Percentiles rank a stretch among this genome's conserved stretches.
Conservation (phyloP, 306 rosid genomes). For the Cucumis sativus region Cucumber_9930_V3 NC_026661.2:11589001-11589500, state of each 20-base stretch:
- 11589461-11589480: constrained; percentile 3
- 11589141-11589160: background rate
- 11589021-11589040: too few relatives aligned
- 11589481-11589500: constrained; percentile 6
- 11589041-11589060: background rate
- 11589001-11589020: too few relatives aligned
- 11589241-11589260: background rate
- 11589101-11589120: background rate
- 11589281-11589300: background rate
- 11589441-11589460: background rate
- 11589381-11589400: background rate
- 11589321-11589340: background rate
- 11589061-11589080: too few relatives aligned
- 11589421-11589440: background rate
- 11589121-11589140: background rate
- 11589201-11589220: background rate
- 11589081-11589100: background rate
- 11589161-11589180: too few relatives aligned
- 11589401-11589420: background rate
- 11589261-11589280: background rate
- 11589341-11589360: background rate
- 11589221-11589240: background rate
- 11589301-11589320: background rate
- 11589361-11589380: background rate
- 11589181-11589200: background rate